phyloP scores from a whole-genome alignment of 2,329 filamentous ascomycete genomes.

The Paramyrothecium sp. region DNA sequence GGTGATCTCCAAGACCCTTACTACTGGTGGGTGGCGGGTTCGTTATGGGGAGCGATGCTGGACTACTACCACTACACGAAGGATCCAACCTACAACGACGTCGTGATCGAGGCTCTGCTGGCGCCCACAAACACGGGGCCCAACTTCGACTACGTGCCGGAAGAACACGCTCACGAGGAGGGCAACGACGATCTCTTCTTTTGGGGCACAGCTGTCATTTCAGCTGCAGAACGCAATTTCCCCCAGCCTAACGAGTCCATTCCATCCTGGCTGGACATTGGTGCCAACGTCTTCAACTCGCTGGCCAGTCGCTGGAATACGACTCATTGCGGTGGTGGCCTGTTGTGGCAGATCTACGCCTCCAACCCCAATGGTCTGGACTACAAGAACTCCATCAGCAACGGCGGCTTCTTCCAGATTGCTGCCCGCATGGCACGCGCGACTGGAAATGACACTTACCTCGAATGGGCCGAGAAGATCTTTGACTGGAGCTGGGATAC shows the following conservation, averaged over 20 bases:
- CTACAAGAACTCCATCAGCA: conserved; percentile 82
- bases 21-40: conserved; percentile 68
- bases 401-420: conserved; percentile 81
- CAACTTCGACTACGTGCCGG: conserved; percentile 58
- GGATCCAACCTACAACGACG: conserved; percentile 60
- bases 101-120: conserved; percentile 57
- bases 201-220: conserved; percentile 67
- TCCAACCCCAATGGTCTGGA: conserved; percentile 71
- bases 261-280: conserved; percentile 66
- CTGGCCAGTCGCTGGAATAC: conserved; percentile 71
- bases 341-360: conserved; percentile 79
- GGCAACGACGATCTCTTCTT: conserved; percentile 77
- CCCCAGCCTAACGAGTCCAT: conserved; percentile 55
- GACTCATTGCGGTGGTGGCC: conserved; percentile 65
- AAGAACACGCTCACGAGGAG: conserved; percentile 54
- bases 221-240: conserved; percentile 67
- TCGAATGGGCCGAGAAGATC: conserved; percentile 64
- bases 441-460: conserved; percentile 64
- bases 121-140: conserved; percentile 55
- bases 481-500: conserved; percentile 62
- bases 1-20: conserved; percentile 65
- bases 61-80: conserved; percentile 69
- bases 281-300: conserved; percentile 70
- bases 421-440: conserved; percentile 71
- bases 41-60: conserved; percentile 65